Conservation (phyloP, 495 filamentous ascomycete genomes). For the Penicillium goetzii region DNA sequence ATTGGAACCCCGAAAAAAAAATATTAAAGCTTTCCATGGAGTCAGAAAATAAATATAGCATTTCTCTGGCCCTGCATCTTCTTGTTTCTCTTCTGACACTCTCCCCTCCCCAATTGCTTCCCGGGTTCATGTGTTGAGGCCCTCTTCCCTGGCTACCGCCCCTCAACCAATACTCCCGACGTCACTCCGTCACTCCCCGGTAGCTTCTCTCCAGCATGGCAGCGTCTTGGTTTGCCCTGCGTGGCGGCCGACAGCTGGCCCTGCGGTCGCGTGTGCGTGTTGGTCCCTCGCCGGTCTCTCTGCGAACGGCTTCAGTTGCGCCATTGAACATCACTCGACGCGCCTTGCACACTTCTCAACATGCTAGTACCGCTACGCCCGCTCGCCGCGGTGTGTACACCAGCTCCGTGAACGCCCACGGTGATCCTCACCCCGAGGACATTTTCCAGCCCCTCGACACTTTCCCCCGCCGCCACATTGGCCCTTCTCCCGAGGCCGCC, state of each 20-base stretch:
- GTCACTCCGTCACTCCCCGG: slow-evolving; percentile 14
- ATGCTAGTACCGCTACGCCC: slow-evolving; percentile 28
- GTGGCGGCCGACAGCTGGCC: slow-evolving; percentile 48
- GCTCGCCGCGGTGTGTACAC: slow-evolving; percentile 46
- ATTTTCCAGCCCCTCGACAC: slow-evolving; percentile 59
- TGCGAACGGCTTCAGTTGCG: slow-evolving; percentile 35
- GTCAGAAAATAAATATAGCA: slow-evolving; percentile 12
- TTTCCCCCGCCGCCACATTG: slow-evolving; percentile 91
- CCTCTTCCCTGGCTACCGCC: slow-evolving; percentile 5
- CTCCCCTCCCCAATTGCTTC: slow-evolving; percentile 11
- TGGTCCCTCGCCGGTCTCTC: slow-evolving; percentile 35
- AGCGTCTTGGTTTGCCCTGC: slow-evolving; percentile 48
- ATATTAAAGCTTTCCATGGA: slow-evolving; percentile 4
- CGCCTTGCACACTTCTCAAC: slow-evolving; percentile 31
- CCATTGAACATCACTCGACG: slow-evolving; percentile 35
- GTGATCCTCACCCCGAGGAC: slow-evolving; percentile 48
- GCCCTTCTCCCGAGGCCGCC: slow-evolving; percentile 73
- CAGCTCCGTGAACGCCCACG: slow-evolving; percentile 46
- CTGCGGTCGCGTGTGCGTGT: slow-evolving; percentile 42
- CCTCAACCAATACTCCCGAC: slow-evolving; percentile 16
- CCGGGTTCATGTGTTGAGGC: slow-evolving; percentile 24
- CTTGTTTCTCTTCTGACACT: slow-evolving; percentile 45
- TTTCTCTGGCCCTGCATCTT: slow-evolving; percentile 17
- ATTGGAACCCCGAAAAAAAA: not conserved
- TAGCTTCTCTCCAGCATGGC: slow-evolving; percentile 38